Base-by-base conservation (phyloP, 805 yeast species). In the Maudiozyma turicensis region DNA sequence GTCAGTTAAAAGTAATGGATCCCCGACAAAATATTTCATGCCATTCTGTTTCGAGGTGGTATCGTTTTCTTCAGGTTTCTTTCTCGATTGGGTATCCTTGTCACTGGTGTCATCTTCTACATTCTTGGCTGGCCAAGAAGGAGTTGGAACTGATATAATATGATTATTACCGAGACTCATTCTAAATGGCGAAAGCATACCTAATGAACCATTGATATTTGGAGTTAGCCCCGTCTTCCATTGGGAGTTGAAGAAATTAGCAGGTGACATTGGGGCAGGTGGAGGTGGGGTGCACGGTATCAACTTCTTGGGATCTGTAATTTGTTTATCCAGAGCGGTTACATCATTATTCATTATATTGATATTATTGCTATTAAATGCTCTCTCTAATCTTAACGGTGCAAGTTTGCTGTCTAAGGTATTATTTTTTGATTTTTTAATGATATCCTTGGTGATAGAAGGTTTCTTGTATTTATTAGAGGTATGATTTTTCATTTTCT, bases 1-100 rank as follows among this genome's bases (percentile, higher is more conserved):
- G 49, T 63, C 66, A 28, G 58, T 62, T 30, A 64, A 46, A 26
- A 64, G 46, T 10, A 64, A 40, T 11, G 68, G 68, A 53, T 64
- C 68, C 2, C 65, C 66, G 32, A 63, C 52, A 1, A 59, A 54
- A 10, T 58, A 48, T 43, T 63, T 63, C 45, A 63, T 61, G 1
- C 58, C 64, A 37, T 52, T 54, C 52, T 57, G 45, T 50, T 34
- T 41, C 32, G 30, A 9, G 28, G 11, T 50, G 8, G 40, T n/a
- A 15, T 14, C 40, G 8, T 15, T 15, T 15, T 38, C n/a, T 10
- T 9, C n/a, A 8, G 15, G 5, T 10, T 38, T n/a, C 37, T 10
- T n/a, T 11, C 37, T 34, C 9, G 40, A n/a, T n/a, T 38, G 15
- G 15, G n/a, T n/a, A 8, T 10, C 15, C 15, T 38, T 38, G 8